Percentiles rank a stretch among this genome's conserved stretches.
phyloP scores from a whole-genome alignment of 352 stramenopile species.

The Phytophthora melonis region DNA sequence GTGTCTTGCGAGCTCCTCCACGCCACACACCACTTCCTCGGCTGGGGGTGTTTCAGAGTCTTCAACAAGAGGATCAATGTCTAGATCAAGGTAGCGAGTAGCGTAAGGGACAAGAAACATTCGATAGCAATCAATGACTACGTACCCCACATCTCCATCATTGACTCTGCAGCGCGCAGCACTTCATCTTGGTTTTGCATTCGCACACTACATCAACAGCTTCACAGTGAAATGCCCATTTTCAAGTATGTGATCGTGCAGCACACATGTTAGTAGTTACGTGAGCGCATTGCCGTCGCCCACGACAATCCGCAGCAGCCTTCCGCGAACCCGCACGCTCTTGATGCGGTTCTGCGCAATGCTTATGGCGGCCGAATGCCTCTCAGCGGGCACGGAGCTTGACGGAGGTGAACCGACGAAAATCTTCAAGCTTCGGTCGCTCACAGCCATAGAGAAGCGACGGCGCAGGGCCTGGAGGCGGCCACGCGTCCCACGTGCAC shows the following conservation, averaged over 20 bases:
- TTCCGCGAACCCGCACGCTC: slow-evolving; percentile 43
- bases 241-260: too few relatives aligned
- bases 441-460: slow-evolving; percentile 38
- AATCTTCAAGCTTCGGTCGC: slow-evolving; percentile 31
- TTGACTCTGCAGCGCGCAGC: slow-evolving; percentile 40
- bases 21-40: background rate
- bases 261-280: slow-evolving; percentile 21
- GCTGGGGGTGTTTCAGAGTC: slow-evolving; percentile 6
- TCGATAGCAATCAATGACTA: background rate
- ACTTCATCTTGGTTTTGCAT: slow-evolving; percentile 31
- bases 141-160: slow-evolving; percentile 62
- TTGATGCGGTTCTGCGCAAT: slow-evolving; percentile 34
- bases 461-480: slow-evolving; percentile 47
- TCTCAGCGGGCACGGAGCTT: background rate
- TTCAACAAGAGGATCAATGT: slow-evolving; percentile 56
- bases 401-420: background rate
- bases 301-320: slow-evolving; percentile 40
- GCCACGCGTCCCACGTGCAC: background rate
- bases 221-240: too few relatives aligned
- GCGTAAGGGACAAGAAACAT: background rate
- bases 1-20: slow-evolving; percentile 37
- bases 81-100: slow-evolving; percentile 17
- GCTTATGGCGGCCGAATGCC: slow-evolving; percentile 14
- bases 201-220: slow-evolving; percentile 36
- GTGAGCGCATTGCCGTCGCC: slow-evolving; percentile 30